Conservation (phyloP, 176 grass and related monocot genomes). For the Otatea glauca region DNA sequence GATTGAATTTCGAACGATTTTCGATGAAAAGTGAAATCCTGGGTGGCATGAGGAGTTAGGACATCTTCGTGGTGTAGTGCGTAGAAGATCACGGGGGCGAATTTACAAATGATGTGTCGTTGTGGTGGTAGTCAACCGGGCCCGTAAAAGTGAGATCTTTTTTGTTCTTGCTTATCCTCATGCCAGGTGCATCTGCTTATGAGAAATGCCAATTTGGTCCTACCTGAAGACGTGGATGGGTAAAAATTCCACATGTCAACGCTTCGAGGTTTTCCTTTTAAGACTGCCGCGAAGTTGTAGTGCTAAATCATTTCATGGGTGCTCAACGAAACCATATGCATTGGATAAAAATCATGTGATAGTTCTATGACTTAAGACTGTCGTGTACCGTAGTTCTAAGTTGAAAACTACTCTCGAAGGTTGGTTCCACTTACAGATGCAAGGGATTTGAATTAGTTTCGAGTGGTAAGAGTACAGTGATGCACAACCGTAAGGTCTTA, state of each 20-base stretch:
- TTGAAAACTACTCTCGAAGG: too few species aligned
- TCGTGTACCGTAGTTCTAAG: too few species aligned
- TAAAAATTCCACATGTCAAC: constrained; percentile 17
- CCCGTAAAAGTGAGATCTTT: constrained; percentile 43
- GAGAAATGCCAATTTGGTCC: constrained; percentile 38
- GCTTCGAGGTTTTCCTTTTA: background rate
- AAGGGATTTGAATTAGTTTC: background rate
- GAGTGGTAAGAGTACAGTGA: background rate
- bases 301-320: too few species aligned
- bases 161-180: constrained; percentile 49
- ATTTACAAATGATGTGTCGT: background rate
- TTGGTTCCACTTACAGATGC: background rate
- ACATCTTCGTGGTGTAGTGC: background rate
- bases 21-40: too few species aligned
- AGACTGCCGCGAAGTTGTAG: background rate
- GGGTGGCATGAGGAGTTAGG: too few species aligned
- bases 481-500: background rate
- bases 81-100: background rate
- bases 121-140: constrained; percentile 23
- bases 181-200: constrained; percentile 7
- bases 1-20: too few species aligned
- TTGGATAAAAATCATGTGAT: background rate
- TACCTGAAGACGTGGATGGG: constrained; percentile 20
- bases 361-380: background rate
- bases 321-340: too few species aligned